Evolutionary conservation across 805 yeast genomes (phyloP), one percentile per base, ranked within the genome.

Genomic region (Myxozyma mucilagina): DNA sequence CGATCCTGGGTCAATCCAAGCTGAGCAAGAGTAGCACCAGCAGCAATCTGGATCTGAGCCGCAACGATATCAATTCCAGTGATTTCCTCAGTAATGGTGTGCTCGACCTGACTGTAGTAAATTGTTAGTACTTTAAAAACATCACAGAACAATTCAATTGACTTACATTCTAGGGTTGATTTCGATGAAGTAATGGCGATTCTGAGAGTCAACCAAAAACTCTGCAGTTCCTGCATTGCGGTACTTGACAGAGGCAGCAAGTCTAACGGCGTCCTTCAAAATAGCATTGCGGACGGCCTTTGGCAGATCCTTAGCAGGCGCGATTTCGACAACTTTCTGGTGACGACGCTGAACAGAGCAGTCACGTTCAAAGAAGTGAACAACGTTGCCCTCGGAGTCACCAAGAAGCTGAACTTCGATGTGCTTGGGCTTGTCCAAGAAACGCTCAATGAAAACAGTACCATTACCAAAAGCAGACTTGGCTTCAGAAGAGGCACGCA

Each of bases 291-390:
- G 85, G 41, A 92, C 94, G 32, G 80, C 80, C 51, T 79, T 75
- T 29, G 97, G 96, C 69, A 94, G 79, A 64, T 91, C 90, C 77
- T 89, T 87, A 42, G 98, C 97, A 11, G 99, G 98, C 4, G 99
- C 99, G 70, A 93, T 91, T 78, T 93, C 99, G 42, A 93, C 98
- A 56, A 93, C 99, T 78, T 93, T 93, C 79, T 93, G 99, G 77
- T 93, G 99, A 80, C 99, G 89, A 82, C 99, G 89, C 80, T 93
- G 99, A 56, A 93, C 99, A n/a, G 97, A 91, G 78, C 99, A 93
- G 79, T 93, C 99, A 78, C 99, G 87, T 82, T 93, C 99, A 69
- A 91, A 94, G 70, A 93, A 78, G 74, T 93, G 99, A 71, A 93
- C 88, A 31, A 92, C 97, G 74, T 93, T 94, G 61, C 99, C 99